phyloP scores from a whole-genome alignment of 768 basidiomycete genomes.

The Rhodocollybia butyracea region DNA sequence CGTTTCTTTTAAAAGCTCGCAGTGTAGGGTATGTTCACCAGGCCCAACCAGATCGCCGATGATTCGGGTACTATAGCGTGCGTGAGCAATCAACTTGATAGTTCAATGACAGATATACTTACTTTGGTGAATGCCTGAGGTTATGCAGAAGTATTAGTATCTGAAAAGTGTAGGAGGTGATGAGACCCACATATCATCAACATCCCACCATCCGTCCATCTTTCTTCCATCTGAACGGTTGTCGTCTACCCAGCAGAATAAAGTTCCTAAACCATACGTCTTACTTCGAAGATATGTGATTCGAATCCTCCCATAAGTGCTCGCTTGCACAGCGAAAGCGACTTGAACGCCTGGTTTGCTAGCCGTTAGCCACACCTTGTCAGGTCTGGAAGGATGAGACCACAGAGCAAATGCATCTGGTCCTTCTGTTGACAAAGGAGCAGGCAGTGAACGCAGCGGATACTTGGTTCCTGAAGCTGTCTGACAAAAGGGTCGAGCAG shows the following conservation, averaged over 20 bases:
- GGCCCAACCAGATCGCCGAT: neutral
- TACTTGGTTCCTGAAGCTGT: neutral
- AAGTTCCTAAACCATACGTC: slow-evolving; percentile 1
- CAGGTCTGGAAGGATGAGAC: neutral
- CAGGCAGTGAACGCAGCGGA: neutral
- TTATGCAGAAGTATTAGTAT: too few relatives aligned
- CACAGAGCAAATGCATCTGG: neutral
- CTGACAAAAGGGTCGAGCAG: slow-evolving; percentile 1
- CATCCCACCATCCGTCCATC: slow-evolving; percentile 2
- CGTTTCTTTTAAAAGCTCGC: neutral
- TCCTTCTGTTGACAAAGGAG: neutral
- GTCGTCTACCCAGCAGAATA: slow-evolving; percentile 1
- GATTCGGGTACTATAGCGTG: neutral
- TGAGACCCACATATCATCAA: neutral
- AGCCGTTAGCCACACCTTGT: neutral
- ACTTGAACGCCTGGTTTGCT: neutral
- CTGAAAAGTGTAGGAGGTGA: neutral
- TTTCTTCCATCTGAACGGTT: neutral
- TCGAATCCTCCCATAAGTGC: neutral
- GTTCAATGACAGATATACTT: neutral
- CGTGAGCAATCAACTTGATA: neutral
- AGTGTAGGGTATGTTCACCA: neutral
- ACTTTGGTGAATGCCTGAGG: neutral
- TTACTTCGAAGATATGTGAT: neutral
- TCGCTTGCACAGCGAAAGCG: neutral